Conservation (phyloP, 768 basidiomycete genomes). For the Leucocoprinus leucothites region DNA sequence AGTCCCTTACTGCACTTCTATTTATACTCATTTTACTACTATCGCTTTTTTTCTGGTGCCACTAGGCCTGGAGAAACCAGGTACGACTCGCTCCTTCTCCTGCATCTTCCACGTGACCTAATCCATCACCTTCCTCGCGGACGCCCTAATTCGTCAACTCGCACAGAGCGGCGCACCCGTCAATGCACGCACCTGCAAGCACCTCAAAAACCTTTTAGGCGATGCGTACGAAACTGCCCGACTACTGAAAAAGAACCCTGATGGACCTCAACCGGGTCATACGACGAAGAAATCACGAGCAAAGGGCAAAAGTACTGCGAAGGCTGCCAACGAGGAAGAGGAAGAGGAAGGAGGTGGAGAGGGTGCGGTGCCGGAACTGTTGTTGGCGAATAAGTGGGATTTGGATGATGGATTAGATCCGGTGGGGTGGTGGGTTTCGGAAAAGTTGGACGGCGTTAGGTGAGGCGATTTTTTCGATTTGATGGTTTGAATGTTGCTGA, state of each 20-base stretch:
- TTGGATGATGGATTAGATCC: constrained; percentile 51
- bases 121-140: background rate
- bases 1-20: too few relatives aligned
- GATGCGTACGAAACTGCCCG: constrained; percentile 36
- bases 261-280: constrained; percentile 20
- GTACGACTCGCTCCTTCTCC: constrained; percentile 14
- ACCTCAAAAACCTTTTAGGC: constrained; percentile 33
- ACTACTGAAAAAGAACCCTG: constrained; percentile 32
- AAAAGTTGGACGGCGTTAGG: constrained; percentile 63
- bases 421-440: constrained; percentile 59
- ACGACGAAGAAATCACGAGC: constrained; percentile 20
- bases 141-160: background rate
- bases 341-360: constrained; percentile 30
- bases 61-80: constrained; percentile 34
- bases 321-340: constrained; percentile 30
- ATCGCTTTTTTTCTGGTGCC: background rate
- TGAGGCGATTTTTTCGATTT: constrained; percentile 21
- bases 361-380: constrained; percentile 35
- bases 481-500: background rate
- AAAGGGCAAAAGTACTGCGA: constrained; percentile 24
- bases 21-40: too few relatives aligned
- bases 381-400: constrained; percentile 59
- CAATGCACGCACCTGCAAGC: constrained; percentile 39
- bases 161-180: constrained; percentile 27
- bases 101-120: background rate